Percentiles rank a stretch among this genome's conserved stretches.
phyloP scores from a whole-genome alignment of 2,329 filamentous ascomycete species.

The Aureobasidium sp. region DNA sequence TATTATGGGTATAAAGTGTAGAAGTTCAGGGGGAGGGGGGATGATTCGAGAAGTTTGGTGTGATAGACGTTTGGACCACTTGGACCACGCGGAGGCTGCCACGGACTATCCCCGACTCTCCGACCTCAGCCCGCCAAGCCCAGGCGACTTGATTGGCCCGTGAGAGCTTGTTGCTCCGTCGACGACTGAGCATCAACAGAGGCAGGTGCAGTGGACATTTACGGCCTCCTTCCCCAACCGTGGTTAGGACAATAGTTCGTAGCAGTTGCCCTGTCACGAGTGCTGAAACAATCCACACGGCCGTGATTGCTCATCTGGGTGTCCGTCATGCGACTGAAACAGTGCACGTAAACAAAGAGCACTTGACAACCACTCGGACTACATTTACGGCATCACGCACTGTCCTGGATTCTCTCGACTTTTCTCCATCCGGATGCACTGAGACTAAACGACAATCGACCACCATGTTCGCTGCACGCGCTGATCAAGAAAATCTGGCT shows the following conservation, averaged over 20 bases:
- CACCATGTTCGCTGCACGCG: constrained; percentile 61
- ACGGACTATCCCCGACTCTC: not conserved
- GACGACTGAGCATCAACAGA: constrained; percentile 5
- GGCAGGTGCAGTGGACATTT: not conserved
- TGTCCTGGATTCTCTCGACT: not conserved
- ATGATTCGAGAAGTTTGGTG: constrained; percentile 8
- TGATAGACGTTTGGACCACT: constrained; percentile 11
- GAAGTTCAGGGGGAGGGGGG: constrained; percentile 6
- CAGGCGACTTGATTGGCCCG: not conserved
- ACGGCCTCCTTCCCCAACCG: constrained; percentile 4
- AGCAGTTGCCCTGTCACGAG: not conserved
- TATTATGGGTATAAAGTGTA: constrained; percentile 5
- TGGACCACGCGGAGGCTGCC: not conserved
- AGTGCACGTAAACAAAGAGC: not conserved
- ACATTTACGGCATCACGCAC: not conserved
- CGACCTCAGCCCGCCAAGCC: not conserved
- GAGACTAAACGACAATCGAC: not conserved
- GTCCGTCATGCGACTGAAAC: not conserved
- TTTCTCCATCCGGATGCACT: not conserved
- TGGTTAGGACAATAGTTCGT: not conserved
- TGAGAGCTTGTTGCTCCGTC: constrained; percentile 2
- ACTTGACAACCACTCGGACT: not conserved
- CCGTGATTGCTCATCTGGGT: not conserved
- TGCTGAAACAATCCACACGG: not conserved
- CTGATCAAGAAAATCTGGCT: constrained; percentile 82